Base-by-base conservation (phyloP, 1,284 basidiomycete species). In the Cutaneotrichosporon cutaneum region DNA sequence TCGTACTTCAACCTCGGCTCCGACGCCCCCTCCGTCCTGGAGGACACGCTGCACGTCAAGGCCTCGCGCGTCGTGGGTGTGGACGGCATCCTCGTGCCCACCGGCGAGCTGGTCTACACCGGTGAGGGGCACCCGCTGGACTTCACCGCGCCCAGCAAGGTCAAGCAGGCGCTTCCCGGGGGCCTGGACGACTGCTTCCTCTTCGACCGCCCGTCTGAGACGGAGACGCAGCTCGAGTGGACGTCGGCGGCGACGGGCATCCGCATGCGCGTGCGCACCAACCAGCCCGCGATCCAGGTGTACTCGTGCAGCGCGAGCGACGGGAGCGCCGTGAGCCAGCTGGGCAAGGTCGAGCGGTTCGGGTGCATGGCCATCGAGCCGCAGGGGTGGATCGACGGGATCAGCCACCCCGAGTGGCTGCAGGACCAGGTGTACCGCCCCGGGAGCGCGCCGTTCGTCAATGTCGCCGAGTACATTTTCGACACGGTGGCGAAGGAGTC, bases 171-270 rank as follows among this genome's bases (percentile, higher is more conserved):
- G 13, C 64, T 66, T 13, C 24, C 27, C 22, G 64, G 53, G 4
- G 70, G 71, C 13, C 68, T 75, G 59, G 73, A 75, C 60, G 73
- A 75, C 66, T 72, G 72, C 36, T 75, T 70, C 62, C 62, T 75
- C 55, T 63, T 74, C 36, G 68, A 72, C 51, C 32, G 58, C 18
- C 69, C 64, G 4, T 30, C 42, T 1, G 2, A 8, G 4, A 42
- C 13, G 30, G 26, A 22, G 30, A 65, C 9, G n/a, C 56, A 63
- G 61, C 57, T 74, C 6, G 52, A 67, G 21, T 65, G 63, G 64
- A 54, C 54, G 5, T 60, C 55, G 3, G 53, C 64, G 11, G 61
- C 64, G 30, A 71, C 70, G 3, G 73, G 73, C 21, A 70, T 75
- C 52, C 65, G 61, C 26, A 64, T 75, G 61, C 59, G 35, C 16